Evolutionary conservation across 225 moss, liverwort and hornwort species (phyloP), one percentile per base, ranked within the genome.

Genomic region (Thuidium tamariscinum): DNA sequence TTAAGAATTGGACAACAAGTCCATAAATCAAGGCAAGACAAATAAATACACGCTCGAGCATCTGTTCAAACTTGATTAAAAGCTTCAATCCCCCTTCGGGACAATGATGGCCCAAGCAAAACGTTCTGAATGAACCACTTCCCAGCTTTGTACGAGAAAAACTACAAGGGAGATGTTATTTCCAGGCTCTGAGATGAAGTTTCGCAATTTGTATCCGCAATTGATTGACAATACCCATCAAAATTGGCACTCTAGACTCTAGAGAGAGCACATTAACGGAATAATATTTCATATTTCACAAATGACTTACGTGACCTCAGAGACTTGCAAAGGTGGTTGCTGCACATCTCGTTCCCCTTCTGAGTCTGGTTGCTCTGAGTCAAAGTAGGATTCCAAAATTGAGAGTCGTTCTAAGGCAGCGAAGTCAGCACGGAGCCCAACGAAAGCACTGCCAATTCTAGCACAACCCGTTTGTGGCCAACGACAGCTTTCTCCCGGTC

Each of bases 401-500:
- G 99, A 94, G 86, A 99, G 90, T 83, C 93, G 95, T 88, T 95
- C 95, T 83, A 99, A 92, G 67, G 99, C 99, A 91, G 74, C 84
- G 89, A 99, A 95, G 89, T 99, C 97, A 36, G 97, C 94, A 78
- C 95, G 94, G 87, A 99, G 91, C 75, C 99, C 99, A 81, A 95
- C 88, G 88, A 97, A 99, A 77, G 99, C 97, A 92, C 99, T 99
- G 68, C 96, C 97, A 90, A 99, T 93, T 86, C 97, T 95, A 84
- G 96, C 92, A 92, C 99, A 99, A 76, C 91, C 88, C 74, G 93
- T 93, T 87, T 99, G 95, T 57, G 97, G 99, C 99, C 99, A 99
- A 81, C 94, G 95, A 91, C 99, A 99, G n/a, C 92, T 83, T 66
- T 97, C 95, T 57, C 95, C 95, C 19, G 88, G 91, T 74, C 89